A percentile compares a stretch with the other conserved stretches of the same genome.
phyloP scores from a whole-genome alignment of 495 filamentous ascomycete genomes.

The Aspergillus avenaceus region DNA sequence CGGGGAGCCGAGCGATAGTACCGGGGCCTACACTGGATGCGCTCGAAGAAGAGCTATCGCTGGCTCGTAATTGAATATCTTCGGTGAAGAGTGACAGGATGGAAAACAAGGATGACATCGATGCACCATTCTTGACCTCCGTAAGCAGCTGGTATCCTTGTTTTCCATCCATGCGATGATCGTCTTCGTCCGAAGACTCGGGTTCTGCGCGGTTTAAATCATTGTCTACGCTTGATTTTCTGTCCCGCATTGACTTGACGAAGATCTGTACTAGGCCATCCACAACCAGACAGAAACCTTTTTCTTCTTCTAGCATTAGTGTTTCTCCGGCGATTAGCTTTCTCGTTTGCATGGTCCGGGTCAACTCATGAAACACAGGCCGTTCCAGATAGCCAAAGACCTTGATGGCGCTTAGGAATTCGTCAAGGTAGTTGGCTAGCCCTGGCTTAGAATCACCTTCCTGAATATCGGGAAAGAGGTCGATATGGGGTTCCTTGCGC shows the following conservation, averaged over 20 bases:
- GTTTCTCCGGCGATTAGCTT: constrained; percentile 96
- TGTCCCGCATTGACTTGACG: constrained; percentile 78
- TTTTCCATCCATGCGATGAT: constrained; percentile 51
- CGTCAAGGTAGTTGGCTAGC: constrained; percentile 90
- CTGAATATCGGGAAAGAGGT: constrained; percentile 88
- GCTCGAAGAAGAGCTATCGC: constrained; percentile 40
- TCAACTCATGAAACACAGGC: constrained; percentile 95
- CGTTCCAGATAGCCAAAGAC: constrained; percentile 97
- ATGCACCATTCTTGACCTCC: constrained; percentile 95
- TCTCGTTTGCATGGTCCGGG: constrained; percentile 93
- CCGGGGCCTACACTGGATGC: constrained; percentile 31
- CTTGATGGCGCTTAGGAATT: constrained; percentile 98
- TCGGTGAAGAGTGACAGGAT: constrained; percentile 96
- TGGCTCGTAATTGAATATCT: constrained; percentile 74
- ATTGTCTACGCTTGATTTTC: constrained; percentile 28
- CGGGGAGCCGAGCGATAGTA: constrained; percentile 31
- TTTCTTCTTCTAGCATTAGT: constrained; percentile 90
- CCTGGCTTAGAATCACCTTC: constrained; percentile 88
- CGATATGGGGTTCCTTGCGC: constrained; percentile 90
- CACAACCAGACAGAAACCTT: constrained; percentile 95
- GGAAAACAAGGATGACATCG: constrained; percentile 97
- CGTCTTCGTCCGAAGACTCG: constrained; percentile 63
- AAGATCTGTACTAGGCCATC: constrained; percentile 98
- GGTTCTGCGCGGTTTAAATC: constrained; percentile 16
- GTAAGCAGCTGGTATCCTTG: constrained; percentile 91